A percentile compares a stretch with the other conserved stretches of the same genome.
phyloP scores from a whole-genome alignment of 306 rosid genomes.

The Chamaecrista fasciculata region DNA sequence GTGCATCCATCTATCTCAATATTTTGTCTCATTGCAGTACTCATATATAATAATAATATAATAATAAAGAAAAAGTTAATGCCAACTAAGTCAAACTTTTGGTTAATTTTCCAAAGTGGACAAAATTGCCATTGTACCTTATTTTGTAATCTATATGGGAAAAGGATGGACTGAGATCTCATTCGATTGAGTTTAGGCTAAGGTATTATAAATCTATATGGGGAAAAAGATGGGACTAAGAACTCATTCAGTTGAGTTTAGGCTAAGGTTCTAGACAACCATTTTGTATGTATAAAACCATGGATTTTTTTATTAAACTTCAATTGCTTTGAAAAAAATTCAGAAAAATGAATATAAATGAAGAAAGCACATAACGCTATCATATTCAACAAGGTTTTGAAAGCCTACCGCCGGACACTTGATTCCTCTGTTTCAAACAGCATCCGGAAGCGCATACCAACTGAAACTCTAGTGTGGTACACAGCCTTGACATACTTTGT shows the following conservation, averaged over 20 bases:
- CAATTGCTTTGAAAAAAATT: neutral
- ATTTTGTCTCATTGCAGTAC: neutral
- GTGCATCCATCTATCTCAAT: neutral
- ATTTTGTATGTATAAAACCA: neutral
- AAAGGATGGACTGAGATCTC: neutral
- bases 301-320: neutral
- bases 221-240: neutral
- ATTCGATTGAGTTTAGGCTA: neutral
- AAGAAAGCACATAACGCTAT: neutral
- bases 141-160: neutral
- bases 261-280: neutral
- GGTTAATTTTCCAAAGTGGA: neutral
- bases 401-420: constrained; percentile 84
- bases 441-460: constrained; percentile 99
- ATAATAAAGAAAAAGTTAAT: no score
- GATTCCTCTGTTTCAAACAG: constrained; percentile 98
- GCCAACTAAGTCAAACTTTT: no score
- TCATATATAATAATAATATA: no score
- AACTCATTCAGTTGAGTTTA: neutral
- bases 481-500: constrained; percentile 88
- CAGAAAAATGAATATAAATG: neutral
- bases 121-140: neutral
- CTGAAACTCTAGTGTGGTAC: constrained; percentile 93
- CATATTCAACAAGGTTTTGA: constrained; percentile 5
- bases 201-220: no score